Evolutionary conservation across 306 rosid species (phyloP).

Genomic region (Sechiopsis laciniata): DNA sequence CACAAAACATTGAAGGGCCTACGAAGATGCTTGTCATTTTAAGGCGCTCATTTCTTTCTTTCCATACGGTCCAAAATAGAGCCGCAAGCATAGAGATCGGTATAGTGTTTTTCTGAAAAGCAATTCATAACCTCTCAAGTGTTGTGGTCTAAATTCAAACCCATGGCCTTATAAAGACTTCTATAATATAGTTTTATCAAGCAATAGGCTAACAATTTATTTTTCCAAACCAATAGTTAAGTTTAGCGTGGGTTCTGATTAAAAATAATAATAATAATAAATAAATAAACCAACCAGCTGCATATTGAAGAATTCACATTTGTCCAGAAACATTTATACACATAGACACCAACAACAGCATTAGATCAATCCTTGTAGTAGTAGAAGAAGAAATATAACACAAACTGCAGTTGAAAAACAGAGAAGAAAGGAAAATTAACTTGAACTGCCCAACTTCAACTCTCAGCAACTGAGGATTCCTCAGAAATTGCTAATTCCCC

Average conservation of each 20-base stretch:
- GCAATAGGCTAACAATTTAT: too few species aligned
- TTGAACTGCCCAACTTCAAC: constrained; percentile 1
- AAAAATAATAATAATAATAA: neutral
- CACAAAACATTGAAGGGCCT: too few species aligned
- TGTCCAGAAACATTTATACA: neutral
- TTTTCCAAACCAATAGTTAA: neutral
- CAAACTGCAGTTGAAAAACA: constrained; percentile 1
- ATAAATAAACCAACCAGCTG: neutral
- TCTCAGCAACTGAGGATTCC: constrained; percentile 1
- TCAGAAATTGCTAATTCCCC: neutral
- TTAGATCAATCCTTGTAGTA: neutral
- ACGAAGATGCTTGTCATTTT: too few species aligned
- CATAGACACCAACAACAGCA: neutral
- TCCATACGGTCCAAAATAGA: too few species aligned
- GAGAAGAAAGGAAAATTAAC: neutral
- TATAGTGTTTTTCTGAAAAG: too few species aligned
- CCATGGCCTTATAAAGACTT: too few species aligned
- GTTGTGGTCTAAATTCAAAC: too few species aligned
- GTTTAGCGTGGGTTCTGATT: neutral
- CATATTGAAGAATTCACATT: neutral
- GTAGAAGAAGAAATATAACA: neutral
- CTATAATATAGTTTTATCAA: too few species aligned
- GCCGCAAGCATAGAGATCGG: too few species aligned
- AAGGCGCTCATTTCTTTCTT: too few species aligned
- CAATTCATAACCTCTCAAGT: too few species aligned